Conservation (phyloP, 345 rosid genomes). For the Corchorus olitorius region DNA sequence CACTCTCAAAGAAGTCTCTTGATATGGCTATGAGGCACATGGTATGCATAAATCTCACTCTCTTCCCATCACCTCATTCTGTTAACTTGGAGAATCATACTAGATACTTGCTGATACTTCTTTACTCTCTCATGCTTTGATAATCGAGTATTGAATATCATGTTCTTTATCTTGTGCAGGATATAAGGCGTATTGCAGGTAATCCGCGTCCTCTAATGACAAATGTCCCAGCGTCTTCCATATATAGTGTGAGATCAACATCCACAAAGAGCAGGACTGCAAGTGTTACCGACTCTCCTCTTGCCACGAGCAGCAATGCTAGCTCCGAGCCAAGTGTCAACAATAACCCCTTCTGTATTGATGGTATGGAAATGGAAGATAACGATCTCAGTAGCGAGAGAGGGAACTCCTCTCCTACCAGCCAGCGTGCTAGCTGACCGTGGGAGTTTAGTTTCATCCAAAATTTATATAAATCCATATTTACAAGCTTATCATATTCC, state of each 20-base stretch:
- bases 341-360: conserved; percentile 53
- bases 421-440: conserved; percentile 37
- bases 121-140: not conserved
- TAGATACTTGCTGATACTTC: not conserved
- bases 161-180: conserved; percentile 44
- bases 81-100: not conserved
- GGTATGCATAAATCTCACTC: conserved; percentile 41
- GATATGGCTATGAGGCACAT: conserved; percentile 93
- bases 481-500: too few species aligned
- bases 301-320: conserved; percentile 73
- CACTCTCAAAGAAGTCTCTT: conserved; percentile 74
- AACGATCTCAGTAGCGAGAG: conserved; percentile 53
- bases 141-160: not conserved
- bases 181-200: conserved; percentile 71
- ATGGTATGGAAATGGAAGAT: conserved; percentile 57
- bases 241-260: conserved; percentile 72
- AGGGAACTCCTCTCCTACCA: conserved; percentile 46
- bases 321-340: conserved; percentile 79
- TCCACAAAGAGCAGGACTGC: conserved; percentile 52
- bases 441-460: not conserved
- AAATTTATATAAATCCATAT: not conserved
- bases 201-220: conserved; percentile 62
- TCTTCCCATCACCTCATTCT: conserved; percentile 11
- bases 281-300: conserved; percentile 72
- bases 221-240: conserved; percentile 72